Conservation (phyloP, 1,139 yeast genomes). For the Scheffersomyces lignicola region DNA sequence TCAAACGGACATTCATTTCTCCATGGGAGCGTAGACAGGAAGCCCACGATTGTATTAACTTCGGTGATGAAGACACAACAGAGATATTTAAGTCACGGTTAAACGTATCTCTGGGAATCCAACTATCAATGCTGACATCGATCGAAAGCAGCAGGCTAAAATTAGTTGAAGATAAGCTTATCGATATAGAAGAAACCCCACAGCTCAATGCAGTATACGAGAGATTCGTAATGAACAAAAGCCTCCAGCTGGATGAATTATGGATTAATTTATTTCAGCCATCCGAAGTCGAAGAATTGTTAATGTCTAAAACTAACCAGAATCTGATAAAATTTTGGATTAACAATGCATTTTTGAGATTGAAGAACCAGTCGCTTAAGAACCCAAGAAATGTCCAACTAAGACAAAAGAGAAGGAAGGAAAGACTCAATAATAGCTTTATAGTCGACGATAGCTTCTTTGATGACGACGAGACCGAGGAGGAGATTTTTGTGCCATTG, state of each 20-base stretch:
- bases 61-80: background rate
- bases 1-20: too few relatives aligned
- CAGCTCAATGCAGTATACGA: constrained; percentile 24
- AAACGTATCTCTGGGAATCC: background rate
- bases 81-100: background rate
- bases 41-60: background rate
- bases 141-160: constrained; percentile 1
- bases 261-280: constrained; percentile 55
- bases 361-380: constrained; percentile 32
- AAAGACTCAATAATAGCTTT: constrained; percentile 21
- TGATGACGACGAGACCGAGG: constrained; percentile 25
- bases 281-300: constrained; percentile 29
- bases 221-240: constrained; percentile 14
- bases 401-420: constrained; percentile 22
- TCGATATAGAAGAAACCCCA: constrained; percentile 13
- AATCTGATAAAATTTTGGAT: constrained; percentile 48
- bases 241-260: constrained; percentile 11
- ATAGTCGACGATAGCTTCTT: constrained; percentile 29
- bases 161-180: constrained; percentile 12
- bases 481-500: constrained; percentile 54
- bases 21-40: too few relatives aligned
- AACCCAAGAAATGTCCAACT: constrained; percentile 29
- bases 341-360: constrained; percentile 41
- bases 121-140: background rate
- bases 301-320: constrained; percentile 26